Percentiles rank a stretch among this genome's conserved stretches.
phyloP scores from a whole-genome alignment of 148 eudicot species.

The Nepenthes mirabilis region DNA sequence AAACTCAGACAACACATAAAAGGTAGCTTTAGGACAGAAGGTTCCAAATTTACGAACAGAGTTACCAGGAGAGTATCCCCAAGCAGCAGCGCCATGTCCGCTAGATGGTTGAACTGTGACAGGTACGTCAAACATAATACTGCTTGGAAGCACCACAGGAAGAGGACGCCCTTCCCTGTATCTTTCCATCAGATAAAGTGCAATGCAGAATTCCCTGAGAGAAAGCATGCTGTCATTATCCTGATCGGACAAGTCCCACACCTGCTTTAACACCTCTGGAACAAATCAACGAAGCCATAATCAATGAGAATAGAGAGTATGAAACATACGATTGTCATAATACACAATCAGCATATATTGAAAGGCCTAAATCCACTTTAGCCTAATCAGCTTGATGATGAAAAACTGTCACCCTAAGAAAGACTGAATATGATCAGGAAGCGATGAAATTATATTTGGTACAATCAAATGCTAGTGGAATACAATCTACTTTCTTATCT shows the following conservation, averaged over 20 bases:
- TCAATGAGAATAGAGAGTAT: constrained; percentile 6
- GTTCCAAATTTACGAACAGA: constrained; percentile 1
- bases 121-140: constrained; percentile 44
- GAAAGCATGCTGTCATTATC: constrained; percentile 99
- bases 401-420: not conserved
- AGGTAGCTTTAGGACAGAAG: not conserved
- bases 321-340: not conserved
- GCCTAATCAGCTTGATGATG: not conserved
- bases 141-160: constrained; percentile 58
- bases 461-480: too few species aligned
- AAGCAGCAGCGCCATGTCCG: constrained; percentile 41
- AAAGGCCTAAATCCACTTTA: too few species aligned
- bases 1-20: not conserved
- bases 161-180: constrained; percentile 92
- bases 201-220: constrained; percentile 90
- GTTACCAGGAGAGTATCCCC: constrained; percentile 73
- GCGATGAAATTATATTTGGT: too few species aligned
- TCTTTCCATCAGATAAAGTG: constrained; percentile 94
- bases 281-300: constrained; percentile 20
- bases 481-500: too few species aligned
- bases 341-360: too few species aligned
- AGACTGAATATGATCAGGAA: not conserved
- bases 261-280: constrained; percentile 94
- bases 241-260: constrained; percentile 99
- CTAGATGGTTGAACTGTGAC: constrained; percentile 38